Base-by-base conservation (phyloP, 768 basidiomycete species). In the Suillus alpinus region DNA sequence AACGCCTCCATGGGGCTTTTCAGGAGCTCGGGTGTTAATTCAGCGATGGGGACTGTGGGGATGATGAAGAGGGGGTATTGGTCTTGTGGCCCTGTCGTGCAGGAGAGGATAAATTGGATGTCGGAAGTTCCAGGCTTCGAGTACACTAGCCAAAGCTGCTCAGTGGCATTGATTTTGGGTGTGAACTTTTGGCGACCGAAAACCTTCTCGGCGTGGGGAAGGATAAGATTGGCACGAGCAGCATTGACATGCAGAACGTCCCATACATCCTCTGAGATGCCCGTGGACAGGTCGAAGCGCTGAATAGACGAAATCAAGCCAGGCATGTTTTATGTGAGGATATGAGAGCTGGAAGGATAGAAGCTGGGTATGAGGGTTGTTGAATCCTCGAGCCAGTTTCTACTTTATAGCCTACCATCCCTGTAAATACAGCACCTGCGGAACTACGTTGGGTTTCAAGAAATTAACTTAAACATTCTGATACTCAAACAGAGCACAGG, bases 21-120 rank as follows among this genome's bases (percentile, higher is more conserved):
- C 32, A 89, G 77, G 6, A 63, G 61, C 16, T 73, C 70, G 66
- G 67, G 76, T 0, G 75, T 79, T 61, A 78, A 77, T 37, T 77
- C 75, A 29, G 77, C 81, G 67, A 79, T 82, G 16, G 53, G 37
- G 53, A 37, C 5, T 12, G 23, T 55, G 16, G 53, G 37, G 37
- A 55, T 2, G 32, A 92, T 76, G 74, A 92, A 92, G 8, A 88
- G 65, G 3, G 91, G 91, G 63, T 91, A 88, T 51, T 75, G 67
- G 1, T 83, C 88, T 55, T 87, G 73, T 20, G 72, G 68, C 0
- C 83, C 83, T 32, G 79, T 70, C 0, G 86, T 89, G 64, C 83
- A 84, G 12, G 87, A 81, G 4, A 90, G 73, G 9, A 92, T 72
- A 61, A 87, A 81, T 26, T 81, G 77, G 46, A 87, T 55, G 52